Evolutionary conservation across 2,329 filamentous ascomycete genomes (phyloP), one percentile per base, ranked within the genome.

Genomic region (Plenodomus biglobosus): DNA sequence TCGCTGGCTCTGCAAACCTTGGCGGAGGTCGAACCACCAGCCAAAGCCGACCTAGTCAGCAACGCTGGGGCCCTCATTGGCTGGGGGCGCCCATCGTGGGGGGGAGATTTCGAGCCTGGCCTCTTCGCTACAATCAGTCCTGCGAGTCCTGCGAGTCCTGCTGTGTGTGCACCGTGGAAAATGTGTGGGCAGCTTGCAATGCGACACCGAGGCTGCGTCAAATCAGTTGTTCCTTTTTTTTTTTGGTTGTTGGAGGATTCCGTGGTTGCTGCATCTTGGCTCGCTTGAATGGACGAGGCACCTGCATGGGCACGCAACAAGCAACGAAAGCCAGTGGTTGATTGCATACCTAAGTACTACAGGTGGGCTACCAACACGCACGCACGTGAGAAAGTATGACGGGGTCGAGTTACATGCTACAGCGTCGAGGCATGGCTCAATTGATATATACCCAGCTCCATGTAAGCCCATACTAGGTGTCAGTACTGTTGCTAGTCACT

Each of bases 21-120:
- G 27, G 27, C 27, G 39, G 27, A 32, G 16, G 48, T 48, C 48
- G 53, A 44, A 42, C 40, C 37, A 41, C 48, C 43, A 41, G 41
- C 43, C 38, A 44, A 50, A 43, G 19, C 11, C 40, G 22, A 27
- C 15, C 21, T 46, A 42, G 42, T 46, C 39, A 46, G 47, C 47
- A 40, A 32, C 30, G 17, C 39, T 39, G 44, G 37, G 34, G 34
- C 27, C 24, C 34, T 38, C 35, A 37, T 41, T 42, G 39, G 43
- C 43, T 39, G 37, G 17, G n/a, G 37, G 8, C 27, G 22, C 13
- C 27, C 27, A 32, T 32, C 6, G 27, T 32, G 6, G 27, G 6
- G 27, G 8, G 27, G 27, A 11, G 8, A 32, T 32, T 32, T 32
- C n/a, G 27, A 32, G 27, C 27, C 27, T 32, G 7, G 27, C 27